Percentiles rank a stretch among this genome's conserved stretches.
Evolutionary conservation across 2,329 filamentous ascomycete genomes (phyloP).

Genomic region (Alternaria gaisen): DNA sequence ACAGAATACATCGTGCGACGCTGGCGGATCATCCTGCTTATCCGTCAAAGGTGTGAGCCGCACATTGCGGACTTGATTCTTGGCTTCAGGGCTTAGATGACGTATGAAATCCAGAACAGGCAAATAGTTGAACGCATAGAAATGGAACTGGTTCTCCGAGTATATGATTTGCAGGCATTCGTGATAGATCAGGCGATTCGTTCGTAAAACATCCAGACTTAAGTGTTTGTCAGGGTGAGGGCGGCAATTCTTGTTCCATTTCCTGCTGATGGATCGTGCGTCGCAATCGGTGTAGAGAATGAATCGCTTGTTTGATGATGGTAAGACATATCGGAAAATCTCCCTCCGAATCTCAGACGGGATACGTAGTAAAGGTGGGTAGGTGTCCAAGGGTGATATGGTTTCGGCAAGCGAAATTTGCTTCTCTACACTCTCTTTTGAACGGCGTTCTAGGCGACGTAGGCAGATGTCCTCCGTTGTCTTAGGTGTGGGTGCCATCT

Average conservation of each 20-base stretch:
- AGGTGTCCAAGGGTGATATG: constrained; percentile 48
- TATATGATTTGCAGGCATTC: constrained; percentile 52
- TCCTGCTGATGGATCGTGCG: constrained; percentile 49
- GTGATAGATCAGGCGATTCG: constrained; percentile 51
- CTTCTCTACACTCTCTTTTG: constrained; percentile 45
- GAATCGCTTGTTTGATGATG: constrained; percentile 53
- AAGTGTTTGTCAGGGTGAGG: constrained; percentile 46
- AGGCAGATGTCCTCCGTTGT: constrained; percentile 40
- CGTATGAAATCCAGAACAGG: constrained; percentile 53
- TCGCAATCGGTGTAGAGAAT: constrained; percentile 58
- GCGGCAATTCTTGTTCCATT: constrained; percentile 47
- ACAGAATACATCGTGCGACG: constrained; percentile 49
- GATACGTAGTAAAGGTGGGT: constrained; percentile 50
- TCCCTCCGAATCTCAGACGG: constrained; percentile 51
- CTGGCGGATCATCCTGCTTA: constrained; percentile 45
- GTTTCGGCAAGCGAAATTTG: constrained; percentile 50
- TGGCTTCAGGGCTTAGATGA: constrained; percentile 50
- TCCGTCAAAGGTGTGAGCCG: constrained; percentile 49
- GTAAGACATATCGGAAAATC: constrained; percentile 51
- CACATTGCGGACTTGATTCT: constrained; percentile 46
- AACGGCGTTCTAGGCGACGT: constrained; percentile 33
- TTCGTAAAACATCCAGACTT: constrained; percentile 48
- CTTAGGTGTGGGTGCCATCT: constrained; percentile 42
- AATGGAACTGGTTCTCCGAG: constrained; percentile 52
- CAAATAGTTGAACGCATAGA: constrained; percentile 52